phyloP scores from a whole-genome alignment of 2,329 filamentous ascomycete species.

The Nigrograna mackinnonii region DNA sequence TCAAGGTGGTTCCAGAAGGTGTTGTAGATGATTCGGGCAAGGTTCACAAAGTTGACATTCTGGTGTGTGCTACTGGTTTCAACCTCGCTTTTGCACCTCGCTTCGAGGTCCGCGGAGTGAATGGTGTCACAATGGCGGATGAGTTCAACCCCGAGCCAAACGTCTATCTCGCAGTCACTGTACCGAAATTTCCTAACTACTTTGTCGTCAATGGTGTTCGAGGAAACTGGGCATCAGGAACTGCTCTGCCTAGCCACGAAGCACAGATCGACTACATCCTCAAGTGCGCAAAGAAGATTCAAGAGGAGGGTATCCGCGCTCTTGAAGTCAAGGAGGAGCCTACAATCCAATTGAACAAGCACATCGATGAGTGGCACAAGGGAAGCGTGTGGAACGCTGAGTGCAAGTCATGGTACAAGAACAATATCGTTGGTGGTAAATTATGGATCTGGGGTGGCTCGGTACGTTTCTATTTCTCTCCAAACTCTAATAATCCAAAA shows the following conservation, averaged over 20 bases:
- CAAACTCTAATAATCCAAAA: constrained; percentile 25
- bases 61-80: constrained; percentile 38
- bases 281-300: constrained; percentile 38
- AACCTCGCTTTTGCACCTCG: constrained; percentile 43
- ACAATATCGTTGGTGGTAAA: constrained; percentile 33
- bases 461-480: constrained; percentile 24
- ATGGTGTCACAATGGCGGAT: constrained; percentile 39
- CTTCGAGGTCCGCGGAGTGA: constrained; percentile 47
- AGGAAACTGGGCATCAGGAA: constrained; percentile 50
- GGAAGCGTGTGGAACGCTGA: constrained; percentile 36
- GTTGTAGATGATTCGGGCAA: constrained; percentile 31
- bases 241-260: constrained; percentile 50
- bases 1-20: constrained; percentile 40
- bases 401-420: constrained; percentile 38
- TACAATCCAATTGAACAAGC: constrained; percentile 30
- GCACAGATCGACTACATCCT: constrained; percentile 41
- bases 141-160: constrained; percentile 45
- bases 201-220: constrained; percentile 47
- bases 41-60: constrained; percentile 33
- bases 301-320: constrained; percentile 31
- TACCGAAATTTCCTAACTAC: constrained; percentile 50
- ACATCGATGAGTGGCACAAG: constrained; percentile 34
- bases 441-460: constrained; percentile 38
- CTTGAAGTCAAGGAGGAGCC: constrained; percentile 35
- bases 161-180: constrained; percentile 46